Base-by-base conservation (phyloP, 2,329 filamentous ascomycete species). In the Fusarium sp. region DNA sequence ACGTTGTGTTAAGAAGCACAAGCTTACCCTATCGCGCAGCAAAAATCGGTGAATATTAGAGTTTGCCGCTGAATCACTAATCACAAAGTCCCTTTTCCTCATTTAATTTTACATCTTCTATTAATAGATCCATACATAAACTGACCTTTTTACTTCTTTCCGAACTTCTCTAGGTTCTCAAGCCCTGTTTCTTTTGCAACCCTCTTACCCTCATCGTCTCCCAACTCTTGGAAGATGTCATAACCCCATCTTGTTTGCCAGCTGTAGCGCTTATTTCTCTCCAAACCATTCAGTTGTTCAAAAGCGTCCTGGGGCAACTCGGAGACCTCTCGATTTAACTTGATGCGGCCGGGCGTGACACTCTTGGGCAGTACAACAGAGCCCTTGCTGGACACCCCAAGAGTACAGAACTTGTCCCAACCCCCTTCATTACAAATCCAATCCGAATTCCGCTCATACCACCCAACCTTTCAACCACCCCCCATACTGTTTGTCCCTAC, bases 311-410 rank as follows among this genome's bases (percentile, higher is more conserved):
- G 3, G 2, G 65, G 51, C 8, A 69, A 33, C 46, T 70, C 55
- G 23, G 62, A 61, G 8, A 64, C 69, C 34, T 77, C 71, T 59
- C 84, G 79, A 54, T 86, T 87, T 42, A 79, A 78, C 53, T 80
- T 78, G 54, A 88, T 86, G 34, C 85, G 79, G 13, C 79, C 79
- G 2, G 83, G 80, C 0, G 84, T 88, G 4, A 86, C 84, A 47
- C 82, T 84, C 77, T 88, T 88, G 16, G 85, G 84, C 38, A 88
- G 74, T 9, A 86, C 85, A 9, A 84, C 80, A 2, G 83, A 85
- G 2, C 85, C 85, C 28, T 85, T 85, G 79, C 71, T 86, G 83
- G 10, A 87, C 79, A 13, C 81, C 83, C 85, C 85, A 88, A 42
- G 82, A 83, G 60, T 86, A 81, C 16, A 86, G 75, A 11, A 86